Evolutionary conservation across 2,329 filamentous ascomycete species (phyloP).

Genomic region (Diaporthe ampelina): DNA sequence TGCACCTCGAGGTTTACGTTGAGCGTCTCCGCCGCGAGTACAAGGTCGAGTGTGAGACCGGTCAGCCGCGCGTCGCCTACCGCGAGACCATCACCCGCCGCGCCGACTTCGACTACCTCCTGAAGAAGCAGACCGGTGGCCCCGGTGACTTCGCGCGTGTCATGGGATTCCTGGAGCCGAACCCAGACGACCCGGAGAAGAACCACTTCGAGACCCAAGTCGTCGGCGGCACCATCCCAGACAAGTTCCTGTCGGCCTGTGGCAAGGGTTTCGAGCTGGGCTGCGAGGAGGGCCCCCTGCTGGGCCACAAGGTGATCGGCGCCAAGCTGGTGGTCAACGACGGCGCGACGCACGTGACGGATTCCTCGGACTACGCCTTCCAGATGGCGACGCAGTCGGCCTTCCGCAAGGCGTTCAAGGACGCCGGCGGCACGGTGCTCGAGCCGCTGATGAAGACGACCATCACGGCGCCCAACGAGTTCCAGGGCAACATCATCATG

Average conservation of each 20-base stretch:
- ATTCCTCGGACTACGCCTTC: constrained; percentile 97
- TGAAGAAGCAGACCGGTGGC: constrained; percentile 96
- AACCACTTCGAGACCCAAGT: constrained; percentile 92
- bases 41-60: constrained; percentile 95
- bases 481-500: constrained; percentile 95
- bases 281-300: constrained; percentile 88
- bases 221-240: constrained; percentile 89
- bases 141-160: constrained; percentile 96
- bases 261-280: constrained; percentile 92
- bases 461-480: constrained; percentile 95
- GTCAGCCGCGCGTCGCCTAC: constrained; percentile 96
- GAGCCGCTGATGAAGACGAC: constrained; percentile 99
- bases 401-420: constrained; percentile 92
- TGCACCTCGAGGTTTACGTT: constrained; percentile 97
- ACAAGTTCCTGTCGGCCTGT: constrained; percentile 96
- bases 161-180: constrained; percentile 91
- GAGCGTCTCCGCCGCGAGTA: constrained; percentile 98
- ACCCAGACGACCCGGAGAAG: constrained; percentile 73
- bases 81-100: constrained; percentile 89
- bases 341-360: constrained; percentile 96
- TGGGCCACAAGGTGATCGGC: constrained; percentile 94
- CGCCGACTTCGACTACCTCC: constrained; percentile 90
- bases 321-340: constrained; percentile 94
- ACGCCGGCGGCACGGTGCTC: constrained; percentile 85
- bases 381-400: constrained; percentile 95